Conservation (phyloP, 805 yeast genomes). For the Lipomyces spencermartinsiae region DNA sequence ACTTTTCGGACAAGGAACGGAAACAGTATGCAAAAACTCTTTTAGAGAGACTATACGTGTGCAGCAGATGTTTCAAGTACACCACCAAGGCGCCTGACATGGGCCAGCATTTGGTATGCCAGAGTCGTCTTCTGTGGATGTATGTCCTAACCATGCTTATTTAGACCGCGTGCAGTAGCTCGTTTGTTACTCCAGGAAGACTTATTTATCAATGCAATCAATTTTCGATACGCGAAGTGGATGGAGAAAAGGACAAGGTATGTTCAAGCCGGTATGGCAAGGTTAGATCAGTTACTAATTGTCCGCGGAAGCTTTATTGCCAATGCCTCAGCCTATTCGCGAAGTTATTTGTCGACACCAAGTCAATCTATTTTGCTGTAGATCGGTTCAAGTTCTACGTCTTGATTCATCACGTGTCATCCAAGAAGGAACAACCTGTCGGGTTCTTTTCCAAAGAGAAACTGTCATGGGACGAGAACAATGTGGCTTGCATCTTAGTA, state of each 20-base stretch:
- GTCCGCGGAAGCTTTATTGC: slow-evolving; percentile 58
- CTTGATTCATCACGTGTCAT: slow-evolving; percentile 41
- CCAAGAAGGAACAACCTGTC: slow-evolving; percentile 58
- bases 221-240: slow-evolving; percentile 66
- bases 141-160: slow-evolving; percentile 40
- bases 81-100: slow-evolving; percentile 57
- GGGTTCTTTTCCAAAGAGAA: slow-evolving; percentile 93
- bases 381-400: slow-evolving; percentile 83
- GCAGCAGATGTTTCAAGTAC: slow-evolving; percentile 86
- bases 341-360: slow-evolving; percentile 85
- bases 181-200: slow-evolving; percentile 62
- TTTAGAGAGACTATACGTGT: slow-evolving; percentile 59
- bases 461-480: slow-evolving; percentile 75
- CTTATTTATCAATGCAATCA: slow-evolving; percentile 67
- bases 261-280: not conserved
- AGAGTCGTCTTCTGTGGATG: not conserved
- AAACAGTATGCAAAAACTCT: slow-evolving; percentile 41
- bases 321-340: slow-evolving; percentile 86
- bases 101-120: slow-evolving; percentile 53
- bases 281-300: not conserved
- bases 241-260: slow-evolving; percentile 62
- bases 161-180: slow-evolving; percentile 48
- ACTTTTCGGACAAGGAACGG: slow-evolving; percentile 55
- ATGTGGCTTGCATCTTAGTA: slow-evolving; percentile 86
- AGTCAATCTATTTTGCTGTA: slow-evolving; percentile 81